Base-by-base conservation (phyloP, 208 protist genomes). In the Trypanosoma boissoni region DNA sequence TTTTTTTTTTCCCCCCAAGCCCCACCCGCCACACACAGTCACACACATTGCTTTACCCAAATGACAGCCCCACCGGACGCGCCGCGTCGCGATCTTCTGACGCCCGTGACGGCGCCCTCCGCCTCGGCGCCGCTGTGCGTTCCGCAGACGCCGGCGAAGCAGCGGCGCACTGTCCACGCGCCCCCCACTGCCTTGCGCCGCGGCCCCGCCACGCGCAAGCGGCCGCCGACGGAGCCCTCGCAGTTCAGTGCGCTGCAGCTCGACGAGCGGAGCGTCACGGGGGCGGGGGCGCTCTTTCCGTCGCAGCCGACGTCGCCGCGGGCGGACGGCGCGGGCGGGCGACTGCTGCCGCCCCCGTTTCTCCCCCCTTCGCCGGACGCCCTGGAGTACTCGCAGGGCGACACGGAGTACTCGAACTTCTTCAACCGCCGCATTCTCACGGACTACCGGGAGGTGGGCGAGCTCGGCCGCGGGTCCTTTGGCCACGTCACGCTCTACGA, bases 381-480 rank as follows among this genome's bases (percentile, higher is more conserved):
- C 2, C 50, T 76, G 26, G 87, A 94, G 39, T 60, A 73, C 59
- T 94, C 87, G n/a, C 87, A 94, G 64, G 81, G 78, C 0, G 83
- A 94, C 44, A 82, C 85, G 36, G 84, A 89, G 66, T 83, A 64
- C 61, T 88, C 84, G 21, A 86, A 78, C 67, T 71, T 91, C 18
- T 70, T 92, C 24, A 74, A 76, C 8, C 68, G 62, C 1, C 77
- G 85, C 39, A 87, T 92, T 65, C 58, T 91, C 21, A 82, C 76
- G 27, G 84, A 92, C 58, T 95, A 86, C 67, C 76, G 79, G 52
- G 88, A 95, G 48, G 71, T 95, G 14, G 62, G 62, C n/a, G 80
- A 88, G 39, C 64, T 95, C 0, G 88, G 88, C 34, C 62, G 64
- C 50, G 88, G 88, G 18, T 78, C 74, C 29, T 95, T 92, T 58